Base-by-base conservation (phyloP, 257 asterid species). In the Coffea eugenioides region DNA sequence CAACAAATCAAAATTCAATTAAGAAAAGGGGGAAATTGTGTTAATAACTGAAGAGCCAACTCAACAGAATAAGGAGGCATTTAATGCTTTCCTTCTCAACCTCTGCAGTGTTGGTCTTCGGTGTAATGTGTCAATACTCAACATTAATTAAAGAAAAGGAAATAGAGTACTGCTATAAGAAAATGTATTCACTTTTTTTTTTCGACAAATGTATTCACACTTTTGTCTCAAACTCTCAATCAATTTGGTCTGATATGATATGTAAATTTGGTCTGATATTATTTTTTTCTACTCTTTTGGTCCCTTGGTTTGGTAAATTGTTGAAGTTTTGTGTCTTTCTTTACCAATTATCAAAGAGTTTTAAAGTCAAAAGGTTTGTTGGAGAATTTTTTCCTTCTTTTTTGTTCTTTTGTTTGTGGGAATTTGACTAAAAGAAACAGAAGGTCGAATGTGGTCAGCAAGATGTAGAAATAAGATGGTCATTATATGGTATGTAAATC, bases 41-140 rank as follows among this genome's bases (percentile, higher is more conserved):
- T 34, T 48, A 79, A 70, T 36, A 71, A 46, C 73, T 27, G 64
- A 72, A 64, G 2, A 45, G 27, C 69, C 79, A 76, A 64, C 80
- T 16, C 80, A 81, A 70, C 80, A 41, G 71, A 75, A 57, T 75
- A 75, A 27, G 80, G 65, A 68, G 46, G 80, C 76, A 81, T 75
- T 81, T 81, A 81, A 39, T 81, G 80, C 80, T 62, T 75, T 61
- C 71, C 46, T 76, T n/a, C 25, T 34, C 59, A 31, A 27, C 49
- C 31, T 45, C 80, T 15, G 43, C 20, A 31, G 46, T 6, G 5
- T 66, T 23, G 41, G 79, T 76, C 62, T 76, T 46, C 57, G 16
- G 46, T 76, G 72, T 25, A 23, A 46, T 14, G 48, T 25, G 62
- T 64, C 16, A 41, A 52, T 0, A 49, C 43, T 39, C 43, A 3